Base-by-base conservation (phyloP, 2,329 filamentous ascomycete genomes). In the Trichoderma asperellum region DNA sequence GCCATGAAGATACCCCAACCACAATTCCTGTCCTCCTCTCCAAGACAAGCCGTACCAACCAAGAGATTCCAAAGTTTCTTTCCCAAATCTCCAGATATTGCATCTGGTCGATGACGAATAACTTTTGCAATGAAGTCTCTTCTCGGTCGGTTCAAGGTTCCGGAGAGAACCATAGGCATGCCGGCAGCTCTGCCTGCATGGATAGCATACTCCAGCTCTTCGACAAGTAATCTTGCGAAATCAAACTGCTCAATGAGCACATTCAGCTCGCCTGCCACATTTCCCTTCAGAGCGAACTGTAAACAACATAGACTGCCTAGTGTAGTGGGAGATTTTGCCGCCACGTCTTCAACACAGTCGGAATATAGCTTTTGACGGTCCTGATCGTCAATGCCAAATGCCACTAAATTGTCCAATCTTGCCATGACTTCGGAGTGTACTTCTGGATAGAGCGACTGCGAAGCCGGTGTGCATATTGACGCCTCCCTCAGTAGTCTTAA, bases 261-360 rank as follows among this genome's bases (percentile, higher is more conserved):
- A 34, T 82, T 83, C 27, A 93, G 78, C 70, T 91, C 88, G 8
- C 79, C 80, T 3, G 74, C 74, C 47, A 85, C 75, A 47, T 84
- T 79, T 24, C 79, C 80, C 10, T 81, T 80, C n/a, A 86, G 80
- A 21, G 88, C 76, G 57, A 83, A 79, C 62, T 77, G 81, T 58
- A 93, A 81, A 18, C 89, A 89, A 75, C 89, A 91, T 24, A 94
- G 85, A 73, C 92, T 96, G 1, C 93, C 93, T 7, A 92, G 85
- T 0, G 90, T 88, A 16, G 88, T 91, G 11, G 81, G 72, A 1
- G 89, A 90, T 76, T 86, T 89, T 27, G 84, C 81, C 2, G 85
- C 83, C 57, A 96, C 89, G 74, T 95, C 91, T 57, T 85, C 74
- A 59, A 94, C 84, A 76, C 92, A 96, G 65, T 85, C 84, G 58